Evolutionary conservation across 108 stramenopile genomes (phyloP).

Genomic region (Conticribra weissflogii): DNA sequence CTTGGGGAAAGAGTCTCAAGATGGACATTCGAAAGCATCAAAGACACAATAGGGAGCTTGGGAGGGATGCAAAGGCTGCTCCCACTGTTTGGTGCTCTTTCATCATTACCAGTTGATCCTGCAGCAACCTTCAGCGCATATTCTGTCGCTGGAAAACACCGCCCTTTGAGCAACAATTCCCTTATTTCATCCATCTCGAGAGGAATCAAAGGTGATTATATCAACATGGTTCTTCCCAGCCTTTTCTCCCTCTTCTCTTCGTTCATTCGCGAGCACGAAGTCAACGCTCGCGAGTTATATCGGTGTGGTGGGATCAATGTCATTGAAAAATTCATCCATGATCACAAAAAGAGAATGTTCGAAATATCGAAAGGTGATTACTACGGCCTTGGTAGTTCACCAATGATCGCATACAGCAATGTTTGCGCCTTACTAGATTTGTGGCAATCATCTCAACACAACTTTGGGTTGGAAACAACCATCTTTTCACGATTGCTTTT

Average conservation of each 20-base stretch:
- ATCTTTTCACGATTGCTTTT: slow-evolving; percentile 71
- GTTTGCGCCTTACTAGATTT: slow-evolving; percentile 69
- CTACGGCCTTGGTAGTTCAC: slow-evolving; percentile 37
- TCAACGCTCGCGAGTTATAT: slow-evolving; percentile 71
- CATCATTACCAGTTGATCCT: slow-evolving; percentile 11
- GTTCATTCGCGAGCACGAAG: slow-evolving; percentile 68
- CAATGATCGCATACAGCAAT: slow-evolving; percentile 35
- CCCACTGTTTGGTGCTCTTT: slow-evolving; percentile 50
- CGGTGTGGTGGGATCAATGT: slow-evolving; percentile 78
- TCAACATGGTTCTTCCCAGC: slow-evolving; percentile 41
- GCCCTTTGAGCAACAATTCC: background rate
- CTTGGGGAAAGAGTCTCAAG: slow-evolving; percentile 40
- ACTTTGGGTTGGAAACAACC: slow-evolving; percentile 65
- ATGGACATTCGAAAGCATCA: slow-evolving; percentile 59
- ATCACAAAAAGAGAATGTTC: slow-evolving; percentile 30
- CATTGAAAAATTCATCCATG: slow-evolving; percentile 59
- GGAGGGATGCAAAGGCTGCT: slow-evolving; percentile 76
- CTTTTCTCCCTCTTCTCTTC: slow-evolving; percentile 59
- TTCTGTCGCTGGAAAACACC: too few species aligned
- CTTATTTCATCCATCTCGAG: background rate
- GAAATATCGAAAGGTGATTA: slow-evolving; percentile 30
- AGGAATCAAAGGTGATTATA: slow-evolving; percentile 22
- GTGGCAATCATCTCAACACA: slow-evolving; percentile 56
- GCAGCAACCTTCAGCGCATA: too few species aligned
- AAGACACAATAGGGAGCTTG: slow-evolving; percentile 64